A percentile compares a stretch with the other conserved stretches of the same genome.
Evolutionary conservation across 1,284 basidiomycete species (phyloP).

Genomic region (Inonotus obliquus): DNA sequence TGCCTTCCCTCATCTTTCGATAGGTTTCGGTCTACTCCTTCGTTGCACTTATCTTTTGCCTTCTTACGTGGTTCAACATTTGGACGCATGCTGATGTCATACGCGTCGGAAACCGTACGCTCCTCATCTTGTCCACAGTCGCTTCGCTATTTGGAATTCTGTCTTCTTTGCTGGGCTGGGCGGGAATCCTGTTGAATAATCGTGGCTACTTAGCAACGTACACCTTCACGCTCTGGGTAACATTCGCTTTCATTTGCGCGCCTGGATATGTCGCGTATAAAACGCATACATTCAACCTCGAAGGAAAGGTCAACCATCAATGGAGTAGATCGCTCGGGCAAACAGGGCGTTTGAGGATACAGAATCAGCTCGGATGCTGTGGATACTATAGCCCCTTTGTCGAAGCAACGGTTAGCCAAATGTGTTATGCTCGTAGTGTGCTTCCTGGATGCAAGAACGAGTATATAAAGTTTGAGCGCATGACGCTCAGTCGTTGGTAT

Average conservation of each 20-base stretch:
- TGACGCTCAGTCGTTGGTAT: constrained; percentile 52
- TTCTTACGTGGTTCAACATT: constrained; percentile 46
- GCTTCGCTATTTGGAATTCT: constrained; percentile 35
- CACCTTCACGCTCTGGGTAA: constrained; percentile 43
- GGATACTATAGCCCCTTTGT: constrained; percentile 68
- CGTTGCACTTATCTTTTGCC: constrained; percentile 35
- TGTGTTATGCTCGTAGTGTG: constrained; percentile 58
- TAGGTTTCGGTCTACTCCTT: constrained; percentile 38
- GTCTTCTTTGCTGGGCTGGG: constrained; percentile 41
- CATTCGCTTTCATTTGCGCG: constrained; percentile 55
- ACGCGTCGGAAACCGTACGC: constrained; percentile 37
- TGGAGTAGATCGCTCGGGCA: constrained; percentile 56
- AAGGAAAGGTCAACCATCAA: constrained; percentile 69
- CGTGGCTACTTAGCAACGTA: constrained; percentile 45
- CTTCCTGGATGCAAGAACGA: constrained; percentile 60
- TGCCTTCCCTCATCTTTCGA: constrained; percentile 1
- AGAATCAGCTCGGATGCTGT: constrained; percentile 62
- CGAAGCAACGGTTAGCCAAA: constrained; percentile 58
- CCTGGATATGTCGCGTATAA: constrained; percentile 72
- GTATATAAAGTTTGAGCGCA: constrained; percentile 51
- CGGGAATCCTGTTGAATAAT: constrained; percentile 46
- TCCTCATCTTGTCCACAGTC: constrained; percentile 42
- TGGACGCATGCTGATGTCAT: constrained; percentile 41
- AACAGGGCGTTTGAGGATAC: constrained; percentile 51
- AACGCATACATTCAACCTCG: constrained; percentile 59